phyloP scores from a whole-genome alignment of 192 early-diverging fungal genomes.

The Coemansia sp. region DNA sequence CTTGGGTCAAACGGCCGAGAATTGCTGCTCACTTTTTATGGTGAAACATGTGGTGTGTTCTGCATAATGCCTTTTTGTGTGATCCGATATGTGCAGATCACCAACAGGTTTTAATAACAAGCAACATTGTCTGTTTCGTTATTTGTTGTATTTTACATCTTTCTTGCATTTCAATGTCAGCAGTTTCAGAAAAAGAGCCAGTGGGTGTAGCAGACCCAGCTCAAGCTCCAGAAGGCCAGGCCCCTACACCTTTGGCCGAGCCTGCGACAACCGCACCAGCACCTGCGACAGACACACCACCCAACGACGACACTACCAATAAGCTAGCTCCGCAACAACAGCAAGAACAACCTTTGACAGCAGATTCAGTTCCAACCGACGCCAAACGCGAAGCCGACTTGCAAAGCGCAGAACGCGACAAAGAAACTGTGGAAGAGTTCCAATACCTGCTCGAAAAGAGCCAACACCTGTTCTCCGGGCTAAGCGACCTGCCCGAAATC shows the following conservation, averaged over 20 bases:
- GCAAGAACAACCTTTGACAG: background rate
- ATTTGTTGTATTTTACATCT: background rate
- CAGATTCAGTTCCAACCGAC: background rate
- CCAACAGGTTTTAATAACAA: background rate
- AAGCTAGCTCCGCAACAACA: background rate
- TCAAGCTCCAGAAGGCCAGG: background rate
- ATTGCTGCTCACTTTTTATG: background rate
- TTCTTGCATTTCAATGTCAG: slow-evolving; percentile 3
- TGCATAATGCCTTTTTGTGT: background rate
- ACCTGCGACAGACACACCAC: background rate
- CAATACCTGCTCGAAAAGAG: slow-evolving; percentile 95
- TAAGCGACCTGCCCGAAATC: slow-evolving; percentile 59
- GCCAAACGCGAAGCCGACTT: background rate
- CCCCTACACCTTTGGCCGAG: background rate
- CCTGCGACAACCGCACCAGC: background rate
- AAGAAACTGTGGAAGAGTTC: slow-evolving; percentile 76
- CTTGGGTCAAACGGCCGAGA: background rate
- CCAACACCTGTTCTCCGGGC: slow-evolving; percentile 92
- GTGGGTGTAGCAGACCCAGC: background rate
- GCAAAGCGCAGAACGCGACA: slow-evolving; percentile 40
- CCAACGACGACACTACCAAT: background rate
- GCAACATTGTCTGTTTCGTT: no score
- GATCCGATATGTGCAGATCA: background rate
- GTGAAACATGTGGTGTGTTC: background rate
- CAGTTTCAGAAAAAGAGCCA: background rate